Evolutionary conservation across 2,329 filamentous ascomycete genomes (phyloP), one percentile per base, ranked within the genome.

Genomic region (Cadophora sp.): DNA sequence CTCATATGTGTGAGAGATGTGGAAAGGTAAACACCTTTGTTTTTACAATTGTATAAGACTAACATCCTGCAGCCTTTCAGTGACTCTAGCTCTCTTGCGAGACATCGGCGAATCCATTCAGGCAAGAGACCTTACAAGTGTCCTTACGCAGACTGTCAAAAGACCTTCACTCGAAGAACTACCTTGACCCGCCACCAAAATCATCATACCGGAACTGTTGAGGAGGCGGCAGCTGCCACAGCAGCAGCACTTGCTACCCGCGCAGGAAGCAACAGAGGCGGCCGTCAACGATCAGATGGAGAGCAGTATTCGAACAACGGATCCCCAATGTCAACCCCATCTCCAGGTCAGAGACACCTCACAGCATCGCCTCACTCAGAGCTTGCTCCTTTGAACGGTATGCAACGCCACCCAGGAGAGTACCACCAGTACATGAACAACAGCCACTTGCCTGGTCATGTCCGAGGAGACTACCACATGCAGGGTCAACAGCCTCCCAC

Each of bases 111-210:
- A 71, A 98, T 97, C 68, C 96, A 99, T 78, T 96, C 93, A 4
- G 96, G 96, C 67, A 97, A 96, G 81, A 87, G 96, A 59, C 96
- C 96, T 1, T 99, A 98, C 83, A 97, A 97, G 80, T 99, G 96
- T 81, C 94, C 94, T 0, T 98, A 96, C 75, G 94, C 94, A 67
- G 94, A 97, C 79, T 99, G 96, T 80, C 94, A 98, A 78, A 98
- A 98, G 85, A 98, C 95, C 0, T 99, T 99, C 76, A 99, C 96
- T 11, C 90, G 96, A 66, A 91, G 95, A 71, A 98, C 96, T 0
- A 98, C 96, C 2, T 83, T 99, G 69, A 99, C 95, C 1, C 89
- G 96, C 60, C 96, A 99, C 78, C 94, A 97, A 80, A 97, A 97
- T 74, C 93, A 97, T 75, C 96, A 98, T 79, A 96, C 92, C 22